Conservation (phyloP, 129 eudicot genomes). For the Lactuca saligna region DNA sequence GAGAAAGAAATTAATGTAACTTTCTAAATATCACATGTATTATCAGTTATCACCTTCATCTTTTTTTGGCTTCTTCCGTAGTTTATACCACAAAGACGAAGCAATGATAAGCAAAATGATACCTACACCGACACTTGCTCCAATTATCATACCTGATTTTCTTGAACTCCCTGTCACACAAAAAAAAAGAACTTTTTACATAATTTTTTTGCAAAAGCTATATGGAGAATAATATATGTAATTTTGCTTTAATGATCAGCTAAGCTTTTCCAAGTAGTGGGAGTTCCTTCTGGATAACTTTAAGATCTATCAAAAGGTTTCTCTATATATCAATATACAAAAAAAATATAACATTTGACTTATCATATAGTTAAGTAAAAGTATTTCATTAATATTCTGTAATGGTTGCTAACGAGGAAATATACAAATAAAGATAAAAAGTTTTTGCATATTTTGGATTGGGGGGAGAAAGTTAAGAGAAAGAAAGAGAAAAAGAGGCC, state of each 20-base stretch:
- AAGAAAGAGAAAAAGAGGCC: not conserved
- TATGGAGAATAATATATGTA: not conserved
- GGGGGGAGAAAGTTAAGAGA: not conserved
- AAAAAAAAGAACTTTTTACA: slow-evolving; percentile 1
- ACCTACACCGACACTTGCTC: slow-evolving; percentile 54
- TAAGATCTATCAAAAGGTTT: not conserved
- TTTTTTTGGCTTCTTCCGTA: slow-evolving; percentile 34
- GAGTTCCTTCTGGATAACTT: too few relatives aligned
- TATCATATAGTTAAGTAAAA: too few relatives aligned
- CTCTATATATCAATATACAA: not conserved
- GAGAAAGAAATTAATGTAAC: not conserved
- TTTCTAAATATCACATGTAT: not conserved
- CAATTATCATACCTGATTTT: slow-evolving; percentile 41
- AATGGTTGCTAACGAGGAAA: not conserved
- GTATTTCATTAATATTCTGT: too few relatives aligned
- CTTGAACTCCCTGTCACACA: slow-evolving; percentile 50
- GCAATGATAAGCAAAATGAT: slow-evolving; percentile 35
- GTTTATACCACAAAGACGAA: slow-evolving; percentile 37
- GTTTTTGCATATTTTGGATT: not conserved
- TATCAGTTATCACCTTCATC: slow-evolving; percentile 46
- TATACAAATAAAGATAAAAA: too few relatives aligned
- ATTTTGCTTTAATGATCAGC: not conserved
- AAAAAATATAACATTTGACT: not conserved
- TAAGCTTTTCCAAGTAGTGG: not conserved
- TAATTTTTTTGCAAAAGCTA: not conserved